A percentile compares a stretch with the other conserved stretches of the same genome.
Evolutionary conservation across 2,329 filamentous ascomycete species (phyloP).

Genomic region (Ophiostoma perfectum): DNA sequence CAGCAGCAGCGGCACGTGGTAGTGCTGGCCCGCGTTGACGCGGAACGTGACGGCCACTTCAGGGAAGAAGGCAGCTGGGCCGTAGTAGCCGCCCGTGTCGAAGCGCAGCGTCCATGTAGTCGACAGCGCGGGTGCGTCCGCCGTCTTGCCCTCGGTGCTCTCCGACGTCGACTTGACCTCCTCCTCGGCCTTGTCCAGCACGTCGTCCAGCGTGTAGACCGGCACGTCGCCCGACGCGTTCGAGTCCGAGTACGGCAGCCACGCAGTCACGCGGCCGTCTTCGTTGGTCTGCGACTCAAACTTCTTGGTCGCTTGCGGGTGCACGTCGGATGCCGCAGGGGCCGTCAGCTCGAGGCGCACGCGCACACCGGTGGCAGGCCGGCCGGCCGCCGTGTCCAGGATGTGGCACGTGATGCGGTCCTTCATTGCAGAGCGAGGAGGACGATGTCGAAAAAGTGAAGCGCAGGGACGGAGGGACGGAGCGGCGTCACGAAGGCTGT

Average conservation of each 20-base stretch:
- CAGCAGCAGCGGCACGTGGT: conserved; percentile 73
- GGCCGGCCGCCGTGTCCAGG: conserved; percentile 72
- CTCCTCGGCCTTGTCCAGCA: conserved; percentile 41
- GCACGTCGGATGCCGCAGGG: conserved; percentile 29
- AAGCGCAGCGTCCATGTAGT: conserved; percentile 66
- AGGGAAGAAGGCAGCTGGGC: conserved; percentile 55
- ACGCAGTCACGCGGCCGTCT: conserved; percentile 67
- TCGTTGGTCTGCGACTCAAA: conserved; percentile 67
- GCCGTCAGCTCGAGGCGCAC: conserved; percentile 55
- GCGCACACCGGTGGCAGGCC: conserved; percentile 59
- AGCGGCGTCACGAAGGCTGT: background rate
- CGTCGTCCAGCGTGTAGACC: conserved; percentile 53
- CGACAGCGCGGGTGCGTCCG: conserved; percentile 22
- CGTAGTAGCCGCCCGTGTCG: conserved; percentile 68
- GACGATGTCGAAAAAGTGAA: background rate
- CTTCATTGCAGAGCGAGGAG: conserved; percentile 33
- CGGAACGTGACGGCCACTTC: conserved; percentile 51
- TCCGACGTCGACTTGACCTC: conserved; percentile 28
- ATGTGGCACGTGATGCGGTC: conserved; percentile 80
- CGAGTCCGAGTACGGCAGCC: conserved; percentile 55
- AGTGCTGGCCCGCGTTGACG: conserved; percentile 57
- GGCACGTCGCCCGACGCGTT: conserved; percentile 51
- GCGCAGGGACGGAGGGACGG: no score
- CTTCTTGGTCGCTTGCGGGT: conserved; percentile 39
- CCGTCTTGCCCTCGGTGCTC: conserved; percentile 17